Conservation (phyloP, 176 grass and related monocot genomes). For the Stipa capillata region DNA sequence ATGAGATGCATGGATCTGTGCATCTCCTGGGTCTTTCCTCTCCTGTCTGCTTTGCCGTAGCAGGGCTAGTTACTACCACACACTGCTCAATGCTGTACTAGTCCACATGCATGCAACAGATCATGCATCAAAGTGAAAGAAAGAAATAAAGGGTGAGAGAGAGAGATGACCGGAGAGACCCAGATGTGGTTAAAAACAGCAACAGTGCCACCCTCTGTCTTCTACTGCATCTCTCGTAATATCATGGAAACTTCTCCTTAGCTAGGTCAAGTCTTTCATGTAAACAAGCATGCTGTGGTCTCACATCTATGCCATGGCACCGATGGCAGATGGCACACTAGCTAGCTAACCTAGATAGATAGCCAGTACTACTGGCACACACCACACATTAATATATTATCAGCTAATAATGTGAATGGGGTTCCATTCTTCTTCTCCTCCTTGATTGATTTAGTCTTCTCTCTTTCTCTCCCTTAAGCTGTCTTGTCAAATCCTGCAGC, state of each 20-base stretch:
- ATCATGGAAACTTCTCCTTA: conserved; percentile 29
- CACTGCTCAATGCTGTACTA: conserved; percentile 31
- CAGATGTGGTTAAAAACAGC: conserved; percentile 20
- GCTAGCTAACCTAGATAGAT: not conserved
- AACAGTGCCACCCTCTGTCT: conserved; percentile 21
- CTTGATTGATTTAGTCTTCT: not conserved
- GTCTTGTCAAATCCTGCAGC: conserved; percentile 38
- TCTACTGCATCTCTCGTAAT: conserved; percentile 14
- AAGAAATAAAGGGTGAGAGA: not conserved
- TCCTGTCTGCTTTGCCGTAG: conserved; percentile 15
- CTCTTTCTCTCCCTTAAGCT: not conserved
- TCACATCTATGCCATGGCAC: conserved; percentile 31
- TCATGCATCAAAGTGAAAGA: conserved; percentile 23
- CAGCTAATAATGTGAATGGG: conserved; percentile 4
- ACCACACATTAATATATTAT: not conserved
- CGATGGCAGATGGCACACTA: not conserved
- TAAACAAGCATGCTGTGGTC: not conserved
- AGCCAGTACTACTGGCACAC: not conserved
- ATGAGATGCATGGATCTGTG: conserved; percentile 23
- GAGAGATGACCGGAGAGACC: not conserved
- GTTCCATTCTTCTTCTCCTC: not conserved
- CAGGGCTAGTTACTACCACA: conserved; percentile 22
- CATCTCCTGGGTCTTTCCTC: not conserved
- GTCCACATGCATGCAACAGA: conserved; percentile 25
- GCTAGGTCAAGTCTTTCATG: conserved; percentile 13